phyloP scores from a whole-genome alignment of 2,329 filamentous ascomycete genomes.

The Hortaea sp. region DNA sequence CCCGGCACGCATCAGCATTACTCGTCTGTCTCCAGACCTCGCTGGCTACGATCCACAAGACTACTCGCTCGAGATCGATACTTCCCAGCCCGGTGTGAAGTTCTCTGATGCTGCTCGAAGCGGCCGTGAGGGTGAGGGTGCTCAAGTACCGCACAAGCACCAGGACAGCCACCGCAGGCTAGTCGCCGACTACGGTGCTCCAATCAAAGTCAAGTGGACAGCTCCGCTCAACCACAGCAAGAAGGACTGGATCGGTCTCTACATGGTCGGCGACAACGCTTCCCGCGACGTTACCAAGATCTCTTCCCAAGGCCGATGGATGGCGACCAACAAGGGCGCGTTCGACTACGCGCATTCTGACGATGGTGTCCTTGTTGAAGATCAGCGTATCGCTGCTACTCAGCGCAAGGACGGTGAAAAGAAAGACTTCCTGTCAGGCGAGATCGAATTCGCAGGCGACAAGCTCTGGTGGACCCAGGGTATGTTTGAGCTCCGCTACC shows the following conservation, averaged over 20 bases:
- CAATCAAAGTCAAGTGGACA: slow-evolving; percentile 82
- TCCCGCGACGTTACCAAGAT: slow-evolving; percentile 77
- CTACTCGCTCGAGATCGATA: slow-evolving; percentile 68
- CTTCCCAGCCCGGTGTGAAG: slow-evolving; percentile 38
- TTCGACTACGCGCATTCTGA: slow-evolving; percentile 71
- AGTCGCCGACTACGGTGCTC: slow-evolving; percentile 78
- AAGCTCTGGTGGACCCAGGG: slow-evolving; percentile 97
- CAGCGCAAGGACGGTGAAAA: slow-evolving; percentile 39
- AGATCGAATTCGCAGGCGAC: slow-evolving; percentile 81
- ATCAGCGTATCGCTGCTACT: slow-evolving; percentile 46
- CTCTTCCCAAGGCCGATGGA: slow-evolving; percentile 80
- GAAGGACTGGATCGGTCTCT: slow-evolving; percentile 91
- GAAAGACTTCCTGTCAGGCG: slow-evolving; percentile 58
- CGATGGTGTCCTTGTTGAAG: slow-evolving; percentile 61
- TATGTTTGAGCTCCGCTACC: slow-evolving; percentile 93
- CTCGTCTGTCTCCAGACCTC: slow-evolving; percentile 66
- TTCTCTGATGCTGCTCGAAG: slow-evolving; percentile 43
- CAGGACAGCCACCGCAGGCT: slow-evolving; percentile 59
- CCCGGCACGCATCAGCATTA: slow-evolving; percentile 75
- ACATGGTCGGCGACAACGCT: slow-evolving; percentile 89
- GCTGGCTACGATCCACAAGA: slow-evolving; percentile 69
- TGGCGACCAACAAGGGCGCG: slow-evolving; percentile 63
- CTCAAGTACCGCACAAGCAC: slow-evolving; percentile 53
- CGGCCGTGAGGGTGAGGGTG: slow-evolving; percentile 63
- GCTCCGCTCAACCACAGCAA: slow-evolving; percentile 80